A percentile compares a stretch with the other conserved stretches of the same genome.
These are phyloP conservation scores for Royoungia palumana DNA, from an alignment of 768 basidiomycete species.

Conservation along the genomic window DNA sequence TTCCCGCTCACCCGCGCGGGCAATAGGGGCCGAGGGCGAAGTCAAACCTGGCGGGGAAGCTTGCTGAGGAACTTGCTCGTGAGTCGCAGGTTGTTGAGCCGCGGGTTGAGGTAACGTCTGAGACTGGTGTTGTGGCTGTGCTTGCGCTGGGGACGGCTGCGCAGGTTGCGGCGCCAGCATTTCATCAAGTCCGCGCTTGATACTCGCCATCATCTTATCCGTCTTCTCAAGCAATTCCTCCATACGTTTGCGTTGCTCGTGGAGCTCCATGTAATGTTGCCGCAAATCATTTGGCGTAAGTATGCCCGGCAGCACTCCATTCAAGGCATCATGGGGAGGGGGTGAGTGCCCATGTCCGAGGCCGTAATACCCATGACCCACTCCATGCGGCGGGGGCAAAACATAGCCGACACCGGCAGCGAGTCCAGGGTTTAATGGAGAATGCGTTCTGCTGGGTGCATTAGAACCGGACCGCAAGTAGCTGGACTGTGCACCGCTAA, in stretches of 20 bases:
- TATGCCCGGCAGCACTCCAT: conserved; percentile 27
- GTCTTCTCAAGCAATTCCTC: conserved; percentile 77
- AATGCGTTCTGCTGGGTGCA: conserved; percentile 71
- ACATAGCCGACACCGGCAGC: conserved; percentile 40
- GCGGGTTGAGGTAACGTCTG: conserved; percentile 24
- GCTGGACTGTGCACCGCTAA: conserved; percentile 44
- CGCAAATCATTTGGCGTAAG: conserved; percentile 62
- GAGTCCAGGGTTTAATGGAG: conserved; percentile 55
- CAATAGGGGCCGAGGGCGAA: conserved; percentile 17
- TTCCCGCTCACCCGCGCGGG: conserved; percentile 28
- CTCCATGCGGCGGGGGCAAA: conserved; percentile 37
- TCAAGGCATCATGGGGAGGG: conserved; percentile 31
- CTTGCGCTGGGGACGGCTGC: conserved; percentile 17
- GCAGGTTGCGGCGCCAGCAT: conserved; percentile 45
- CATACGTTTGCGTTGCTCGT: conserved; percentile 58
- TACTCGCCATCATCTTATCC: conserved; percentile 64
- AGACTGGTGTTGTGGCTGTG: conserved; percentile 24
- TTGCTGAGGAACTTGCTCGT: conserved; percentile 27
- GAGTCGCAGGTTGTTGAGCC: conserved; percentile 22
- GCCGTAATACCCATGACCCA: conserved; percentile 35
- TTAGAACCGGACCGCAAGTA: conserved; percentile 64
- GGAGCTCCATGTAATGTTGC: conserved; percentile 64
- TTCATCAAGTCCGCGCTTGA: conserved; percentile 76
- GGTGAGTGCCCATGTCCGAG: conserved; percentile 39
- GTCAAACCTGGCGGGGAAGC: conserved; percentile 16